These are phyloP conservation scores for Spathaspora sp. DNA, from an alignment of 1,139 yeast species.

Conservation along the genomic window DNA sequence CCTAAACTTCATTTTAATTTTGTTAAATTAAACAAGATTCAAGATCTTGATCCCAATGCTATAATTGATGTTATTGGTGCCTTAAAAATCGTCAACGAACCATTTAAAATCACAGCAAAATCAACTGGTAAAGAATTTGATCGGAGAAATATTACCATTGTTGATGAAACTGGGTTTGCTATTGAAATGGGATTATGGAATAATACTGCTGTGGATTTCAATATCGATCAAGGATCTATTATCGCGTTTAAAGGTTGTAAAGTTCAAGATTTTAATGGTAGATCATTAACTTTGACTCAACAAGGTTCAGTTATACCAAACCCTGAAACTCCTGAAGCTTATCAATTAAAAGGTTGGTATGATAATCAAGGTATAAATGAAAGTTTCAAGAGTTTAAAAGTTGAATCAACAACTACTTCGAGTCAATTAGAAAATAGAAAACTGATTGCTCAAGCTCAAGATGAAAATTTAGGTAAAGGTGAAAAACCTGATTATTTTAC, in stretches of 20 bases:
- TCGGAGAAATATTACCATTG: constrained; percentile 84
- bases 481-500: constrained; percentile 80
- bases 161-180: constrained; percentile 79
- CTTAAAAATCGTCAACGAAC: constrained; percentile 71
- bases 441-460: constrained; percentile 65
- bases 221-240: constrained; percentile 76
- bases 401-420: constrained; percentile 24
- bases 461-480: constrained; percentile 67
- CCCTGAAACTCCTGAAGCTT: constrained; percentile 90
- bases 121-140: constrained; percentile 87
- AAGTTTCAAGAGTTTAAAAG: constrained; percentile 60
- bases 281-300: constrained; percentile 77
- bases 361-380: constrained; percentile 72
- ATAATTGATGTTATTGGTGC: constrained; percentile 87
- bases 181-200: constrained; percentile 90
- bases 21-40: constrained; percentile 65
- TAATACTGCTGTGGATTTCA: constrained; percentile 76
- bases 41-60: constrained; percentile 66
- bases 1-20: constrained; percentile 82
- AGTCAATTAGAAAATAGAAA: constrained; percentile 53
- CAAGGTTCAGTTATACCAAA: constrained; percentile 73
- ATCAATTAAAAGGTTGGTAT: constrained; percentile 90
- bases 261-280: constrained; percentile 86
- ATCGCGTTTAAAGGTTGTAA: constrained; percentile 89
- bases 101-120: constrained; percentile 84